Evolutionary conservation across 2,329 filamentous ascomycete genomes (phyloP).

Genomic region (Neofusicoccum cordaticola): DNA sequence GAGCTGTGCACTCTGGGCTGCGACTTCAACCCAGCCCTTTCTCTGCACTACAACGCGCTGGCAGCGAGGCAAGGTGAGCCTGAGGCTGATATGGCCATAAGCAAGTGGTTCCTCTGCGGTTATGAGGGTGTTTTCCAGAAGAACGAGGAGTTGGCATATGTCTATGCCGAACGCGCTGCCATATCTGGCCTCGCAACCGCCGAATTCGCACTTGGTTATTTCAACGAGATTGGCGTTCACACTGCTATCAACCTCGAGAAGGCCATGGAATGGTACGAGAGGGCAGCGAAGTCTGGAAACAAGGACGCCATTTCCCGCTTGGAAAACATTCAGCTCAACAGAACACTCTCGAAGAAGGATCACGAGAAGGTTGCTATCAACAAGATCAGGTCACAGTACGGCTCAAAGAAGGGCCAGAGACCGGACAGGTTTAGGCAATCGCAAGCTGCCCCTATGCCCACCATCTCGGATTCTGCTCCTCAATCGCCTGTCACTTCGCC

Average conservation of each 20-base stretch:
- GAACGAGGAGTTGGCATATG: constrained; percentile 91
- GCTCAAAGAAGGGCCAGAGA: constrained; percentile 49
- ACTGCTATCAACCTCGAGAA: constrained; percentile 79
- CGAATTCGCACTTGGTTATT: constrained; percentile 96
- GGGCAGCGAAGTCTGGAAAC: constrained; percentile 87
- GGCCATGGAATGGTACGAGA: constrained; percentile 84
- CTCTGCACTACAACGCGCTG: constrained; percentile 91
- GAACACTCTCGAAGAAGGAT: constrained; percentile 82
- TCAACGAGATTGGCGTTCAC: constrained; percentile 93
- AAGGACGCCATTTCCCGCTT: constrained; percentile 80
- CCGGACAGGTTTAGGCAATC: constrained; percentile 44
- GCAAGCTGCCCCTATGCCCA: constrained; percentile 36
- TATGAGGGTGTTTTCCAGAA: constrained; percentile 90
- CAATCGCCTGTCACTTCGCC: constrained; percentile 28
- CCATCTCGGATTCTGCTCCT: constrained; percentile 37
- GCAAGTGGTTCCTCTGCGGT: constrained; percentile 97
- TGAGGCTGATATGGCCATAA: constrained; percentile 93
- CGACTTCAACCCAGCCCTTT: constrained; percentile 90
- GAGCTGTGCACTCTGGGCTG: constrained; percentile 92
- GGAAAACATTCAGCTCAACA: constrained; percentile 78
- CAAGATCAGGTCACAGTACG: constrained; percentile 66
- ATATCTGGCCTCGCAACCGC: constrained; percentile 78
- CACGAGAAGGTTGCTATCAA: constrained; percentile 89
- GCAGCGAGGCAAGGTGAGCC: constrained; percentile 88
- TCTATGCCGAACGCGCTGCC: constrained; percentile 85